phyloP scores from a whole-genome alignment of 2,329 filamentous ascomycete species.

The Pseudonectria buxi region DNA sequence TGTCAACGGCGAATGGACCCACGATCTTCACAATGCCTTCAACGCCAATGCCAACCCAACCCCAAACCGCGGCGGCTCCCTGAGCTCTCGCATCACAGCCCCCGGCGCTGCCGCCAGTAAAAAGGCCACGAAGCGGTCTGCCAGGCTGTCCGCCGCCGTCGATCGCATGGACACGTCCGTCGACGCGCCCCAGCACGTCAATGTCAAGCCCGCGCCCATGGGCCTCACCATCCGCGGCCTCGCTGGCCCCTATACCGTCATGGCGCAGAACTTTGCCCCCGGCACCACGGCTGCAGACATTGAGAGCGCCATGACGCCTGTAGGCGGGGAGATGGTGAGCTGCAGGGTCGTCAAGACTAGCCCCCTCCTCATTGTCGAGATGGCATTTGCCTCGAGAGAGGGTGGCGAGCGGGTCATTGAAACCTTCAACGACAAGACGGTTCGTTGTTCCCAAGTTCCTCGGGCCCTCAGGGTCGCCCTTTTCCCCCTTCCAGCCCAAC shows the following conservation, averaged over 20 bases:
- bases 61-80: constrained; percentile 28
- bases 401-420: constrained; percentile 68
- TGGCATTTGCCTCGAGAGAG: constrained; percentile 65
- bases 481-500: no score
- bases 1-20: constrained; percentile 63
- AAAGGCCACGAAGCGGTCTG: constrained; percentile 20
- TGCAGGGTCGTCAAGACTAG: constrained; percentile 61
- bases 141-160: constrained; percentile 40
- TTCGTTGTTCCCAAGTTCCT: constrained; percentile 32
- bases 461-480: no score
- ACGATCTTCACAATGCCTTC: constrained; percentile 55
- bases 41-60: constrained; percentile 23
- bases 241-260: constrained; percentile 63
- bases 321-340: constrained; percentile 61
- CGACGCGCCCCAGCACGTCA: constrained; percentile 30
- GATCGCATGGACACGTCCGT: constrained; percentile 31
- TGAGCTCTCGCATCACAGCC: constrained; percentile 41
- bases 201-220: constrained; percentile 23
- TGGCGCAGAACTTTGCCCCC: constrained; percentile 75
- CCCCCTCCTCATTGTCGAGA: constrained; percentile 71
- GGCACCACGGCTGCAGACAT: constrained; percentile 79
- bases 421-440: constrained; percentile 73
- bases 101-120: constrained; percentile 23
- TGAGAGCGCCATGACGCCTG: constrained; percentile 69
- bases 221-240: constrained; percentile 68